These are phyloP conservation scores for Gentiana macrophylla DNA, from an alignment of 257 asterid species.

Conservation along the genomic window DNA sequence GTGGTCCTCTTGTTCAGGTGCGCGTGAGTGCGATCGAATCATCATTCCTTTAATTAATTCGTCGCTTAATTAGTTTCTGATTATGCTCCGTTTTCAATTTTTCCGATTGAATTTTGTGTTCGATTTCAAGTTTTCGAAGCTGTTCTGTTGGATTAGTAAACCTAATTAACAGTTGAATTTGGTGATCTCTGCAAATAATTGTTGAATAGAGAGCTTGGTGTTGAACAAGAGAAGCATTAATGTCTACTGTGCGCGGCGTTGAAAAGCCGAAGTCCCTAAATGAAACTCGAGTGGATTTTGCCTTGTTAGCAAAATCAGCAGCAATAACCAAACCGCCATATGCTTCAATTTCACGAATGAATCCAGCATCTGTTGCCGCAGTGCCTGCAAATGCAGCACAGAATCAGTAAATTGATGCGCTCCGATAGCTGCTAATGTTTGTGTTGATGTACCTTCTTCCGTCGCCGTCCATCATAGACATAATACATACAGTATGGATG, in stretches of 20 bases:
- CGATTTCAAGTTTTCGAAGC: too few species aligned
- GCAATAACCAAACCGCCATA: conserved; percentile 11
- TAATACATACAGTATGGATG: too few species aligned
- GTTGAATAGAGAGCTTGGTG: conserved; percentile 27
- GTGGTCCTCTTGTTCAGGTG: conserved; percentile 44
- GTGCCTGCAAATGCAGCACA: conserved; percentile 8
- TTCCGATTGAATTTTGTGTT: too few species aligned
- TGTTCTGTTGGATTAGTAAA: neutral
- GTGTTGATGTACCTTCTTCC: too few species aligned
- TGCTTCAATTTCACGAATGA: conserved; percentile 14
- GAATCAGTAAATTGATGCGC: too few species aligned
- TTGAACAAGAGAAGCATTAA: conserved; percentile 18
- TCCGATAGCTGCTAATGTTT: too few species aligned
- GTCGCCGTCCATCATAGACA: too few species aligned
- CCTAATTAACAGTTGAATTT: neutral
- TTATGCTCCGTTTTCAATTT: too few species aligned
- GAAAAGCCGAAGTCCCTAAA: conserved; percentile 12
- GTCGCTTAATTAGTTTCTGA: too few species aligned
- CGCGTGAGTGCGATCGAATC: neutral
- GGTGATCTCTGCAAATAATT: neutral
- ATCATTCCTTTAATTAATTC: too few species aligned
- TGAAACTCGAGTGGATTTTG: conserved; percentile 15
- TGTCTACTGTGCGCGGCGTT: conserved; percentile 8
- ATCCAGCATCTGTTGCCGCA: conserved; percentile 10
- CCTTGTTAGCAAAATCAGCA: conserved; percentile 8